Evolutionary conservation across 108 stramenopile species (phyloP).

Genomic region (Pseudonitzschia multistriata): DNA sequence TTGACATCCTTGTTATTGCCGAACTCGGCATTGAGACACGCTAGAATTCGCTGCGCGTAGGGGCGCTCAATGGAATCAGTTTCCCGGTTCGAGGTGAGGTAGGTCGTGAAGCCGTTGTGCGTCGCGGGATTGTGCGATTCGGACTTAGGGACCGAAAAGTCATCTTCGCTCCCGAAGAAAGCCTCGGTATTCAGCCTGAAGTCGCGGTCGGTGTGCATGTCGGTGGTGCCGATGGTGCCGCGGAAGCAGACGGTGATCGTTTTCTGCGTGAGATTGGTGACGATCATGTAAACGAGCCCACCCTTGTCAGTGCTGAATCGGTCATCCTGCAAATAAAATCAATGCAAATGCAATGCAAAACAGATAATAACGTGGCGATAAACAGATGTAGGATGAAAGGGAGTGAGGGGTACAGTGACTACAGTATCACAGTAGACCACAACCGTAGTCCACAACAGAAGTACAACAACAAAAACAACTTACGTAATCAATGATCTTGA

Average conservation of each 20-base stretch:
- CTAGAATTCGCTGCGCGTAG: not conserved
- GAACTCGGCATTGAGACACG: not conserved
- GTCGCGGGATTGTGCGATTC: not conserved
- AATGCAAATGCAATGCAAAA: too few species aligned
- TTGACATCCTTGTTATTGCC: not conserved
- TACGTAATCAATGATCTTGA: not conserved
- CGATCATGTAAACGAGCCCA: not conserved
- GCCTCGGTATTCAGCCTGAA: not conserved
- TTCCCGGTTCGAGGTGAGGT: not conserved
- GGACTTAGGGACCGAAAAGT: too few species aligned
- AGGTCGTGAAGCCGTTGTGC: not conserved
- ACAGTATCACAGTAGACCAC: too few species aligned
- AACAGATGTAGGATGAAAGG: too few species aligned
- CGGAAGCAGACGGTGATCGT: not conserved
- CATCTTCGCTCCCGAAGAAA: not conserved
- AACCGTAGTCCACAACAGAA: too few species aligned
- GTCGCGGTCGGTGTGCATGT: not conserved
- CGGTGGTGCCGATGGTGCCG: not conserved
- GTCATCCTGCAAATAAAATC: not conserved
- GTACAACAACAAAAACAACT: too few species aligned
- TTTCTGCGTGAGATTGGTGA: not conserved
- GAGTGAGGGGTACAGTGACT: too few species aligned
- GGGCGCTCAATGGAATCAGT: not conserved
- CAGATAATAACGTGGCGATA: too few species aligned
- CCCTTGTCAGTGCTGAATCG: not conserved